Percentiles rank a stretch among this genome's conserved stretches.
phyloP scores from a whole-genome alignment of 768 basidiomycete species.

The Ramaria sp. region DNA sequence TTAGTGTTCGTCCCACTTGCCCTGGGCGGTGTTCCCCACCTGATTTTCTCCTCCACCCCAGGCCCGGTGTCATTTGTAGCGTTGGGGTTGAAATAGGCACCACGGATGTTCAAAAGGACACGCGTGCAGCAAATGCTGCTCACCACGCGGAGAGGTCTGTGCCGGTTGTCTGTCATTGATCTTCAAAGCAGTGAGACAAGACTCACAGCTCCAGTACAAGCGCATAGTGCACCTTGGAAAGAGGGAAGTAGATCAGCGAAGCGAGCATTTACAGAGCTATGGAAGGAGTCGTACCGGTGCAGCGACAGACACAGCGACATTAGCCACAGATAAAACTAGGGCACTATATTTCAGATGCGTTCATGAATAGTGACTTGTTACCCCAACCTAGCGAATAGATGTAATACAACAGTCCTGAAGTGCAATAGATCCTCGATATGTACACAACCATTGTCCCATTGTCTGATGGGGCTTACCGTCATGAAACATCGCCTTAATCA shows the following conservation, averaged over 20 bases:
- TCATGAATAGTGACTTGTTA: not conserved
- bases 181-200: not conserved
- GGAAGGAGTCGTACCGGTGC: not conserved
- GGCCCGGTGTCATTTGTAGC: not conserved
- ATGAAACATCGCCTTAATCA: slow-evolving; percentile 3
- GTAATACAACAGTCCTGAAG: slow-evolving; percentile 5
- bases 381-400: not conserved
- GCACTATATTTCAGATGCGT: not conserved
- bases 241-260: not conserved
- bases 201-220: slow-evolving; percentile 7
- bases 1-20: too few relatives aligned
- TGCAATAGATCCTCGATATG: not conserved
- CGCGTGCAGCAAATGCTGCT: slow-evolving; percentile 9
- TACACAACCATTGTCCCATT: not conserved
- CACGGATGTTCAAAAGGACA: slow-evolving; percentile 4
- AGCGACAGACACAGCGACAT: not conserved
- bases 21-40: too few relatives aligned
- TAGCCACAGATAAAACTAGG: slow-evolving; percentile 2
- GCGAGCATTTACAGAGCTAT: too few relatives aligned
- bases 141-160: slow-evolving; percentile 4
- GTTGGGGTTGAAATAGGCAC: slow-evolving; percentile 2
- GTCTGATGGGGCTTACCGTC: not conserved
- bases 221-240: not conserved
- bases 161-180: not conserved
- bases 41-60: too few relatives aligned